Conservation (phyloP, 768 basidiomycete genomes). For the Tulasnella calospora region DNA sequence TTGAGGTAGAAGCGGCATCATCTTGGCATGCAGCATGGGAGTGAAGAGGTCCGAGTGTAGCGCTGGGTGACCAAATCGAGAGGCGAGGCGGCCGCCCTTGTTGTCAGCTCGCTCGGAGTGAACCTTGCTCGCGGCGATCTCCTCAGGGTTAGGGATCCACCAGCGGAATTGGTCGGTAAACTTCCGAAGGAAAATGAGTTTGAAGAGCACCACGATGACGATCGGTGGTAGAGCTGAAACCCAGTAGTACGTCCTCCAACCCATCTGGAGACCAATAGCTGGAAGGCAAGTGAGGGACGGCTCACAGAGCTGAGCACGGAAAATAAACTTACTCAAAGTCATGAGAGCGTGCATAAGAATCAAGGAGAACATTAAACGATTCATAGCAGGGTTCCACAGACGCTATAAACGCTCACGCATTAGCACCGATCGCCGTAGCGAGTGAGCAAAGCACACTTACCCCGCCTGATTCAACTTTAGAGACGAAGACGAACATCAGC, state of each 20-base stretch:
- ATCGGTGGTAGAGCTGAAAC: constrained; percentile 81
- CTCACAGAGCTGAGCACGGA: not conserved
- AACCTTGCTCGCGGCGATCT: constrained; percentile 67
- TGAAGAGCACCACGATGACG: constrained; percentile 73
- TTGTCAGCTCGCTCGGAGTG: constrained; percentile 74
- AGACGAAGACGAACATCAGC: constrained; percentile 88
- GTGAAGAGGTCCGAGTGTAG: constrained; percentile 82
- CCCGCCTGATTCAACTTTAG: constrained; percentile 89
- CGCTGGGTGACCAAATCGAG: constrained; percentile 92
- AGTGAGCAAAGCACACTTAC: constrained; percentile 45
- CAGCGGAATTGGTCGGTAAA: constrained; percentile 69
- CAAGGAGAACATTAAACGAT: constrained; percentile 72
- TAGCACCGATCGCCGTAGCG: not conserved
- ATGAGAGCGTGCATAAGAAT: constrained; percentile 84
- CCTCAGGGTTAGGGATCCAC: constrained; percentile 77
- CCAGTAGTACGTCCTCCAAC: constrained; percentile 69
- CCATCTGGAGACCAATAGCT: constrained; percentile 83
- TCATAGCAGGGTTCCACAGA: constrained; percentile 90
- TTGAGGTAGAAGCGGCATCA: constrained; percentile 70
- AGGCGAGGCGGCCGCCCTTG: constrained; percentile 68
- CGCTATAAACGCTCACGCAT: constrained; percentile 47
- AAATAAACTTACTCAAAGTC: constrained; percentile 67
- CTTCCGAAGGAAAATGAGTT: constrained; percentile 68
- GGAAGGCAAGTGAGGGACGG: constrained; percentile 28
- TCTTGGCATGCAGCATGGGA: constrained; percentile 79